Base-by-base conservation (phyloP, 2,329 filamentous ascomycete genomes). In the Pezicula radicicola region DNA sequence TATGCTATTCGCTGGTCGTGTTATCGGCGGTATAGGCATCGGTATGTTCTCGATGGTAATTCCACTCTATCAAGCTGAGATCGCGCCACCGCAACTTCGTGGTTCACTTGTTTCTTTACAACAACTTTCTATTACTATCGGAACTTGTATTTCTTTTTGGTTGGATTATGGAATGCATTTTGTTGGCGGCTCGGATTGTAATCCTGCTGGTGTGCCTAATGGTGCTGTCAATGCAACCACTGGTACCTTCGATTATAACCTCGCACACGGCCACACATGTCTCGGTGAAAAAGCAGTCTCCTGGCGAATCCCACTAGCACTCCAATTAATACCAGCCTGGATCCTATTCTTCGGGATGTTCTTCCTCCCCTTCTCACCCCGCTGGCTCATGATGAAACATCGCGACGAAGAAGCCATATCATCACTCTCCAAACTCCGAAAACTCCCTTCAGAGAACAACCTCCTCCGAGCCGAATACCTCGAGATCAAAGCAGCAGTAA, bases 81-180 rank as follows among this genome's bases (percentile, higher is more conserved):
- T 65, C 5, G 74, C 78, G 3, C 75, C 82, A 15, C 83, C 83
- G 1, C 82, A 87, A 62, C 74, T 85, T 21, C 72, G 84, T 53
- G 84, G 84, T 37, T 76, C 81, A 9, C 72, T 87, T 4, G 81
- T 87, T 15, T 80, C 77, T 6, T 72, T 86, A 16, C 83, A 86
- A 50, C 83, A 84, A 54, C 73, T 87, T 15, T 77, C 79, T 3
- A 83, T 80, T 50, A 79, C 76, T 2, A 69, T 79, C 30, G 77
- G 76, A 19, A 77, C 80, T 46, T 71, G 73, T 66, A 67, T 78
- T 37, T 69, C 69, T 1, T 74, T 72, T 62, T 75, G 73, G 71
- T 63, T 73, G 35, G 70, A 70, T 33, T 74, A 73, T 44, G 71
- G 68, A 33, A 69, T 66, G 54, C 72, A 72, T 57, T 72, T 74